Evolutionary conservation across 495 filamentous ascomycete species (phyloP), one percentile per base, ranked within the genome.

Genomic region (Penicillium simplicissimum): DNA sequence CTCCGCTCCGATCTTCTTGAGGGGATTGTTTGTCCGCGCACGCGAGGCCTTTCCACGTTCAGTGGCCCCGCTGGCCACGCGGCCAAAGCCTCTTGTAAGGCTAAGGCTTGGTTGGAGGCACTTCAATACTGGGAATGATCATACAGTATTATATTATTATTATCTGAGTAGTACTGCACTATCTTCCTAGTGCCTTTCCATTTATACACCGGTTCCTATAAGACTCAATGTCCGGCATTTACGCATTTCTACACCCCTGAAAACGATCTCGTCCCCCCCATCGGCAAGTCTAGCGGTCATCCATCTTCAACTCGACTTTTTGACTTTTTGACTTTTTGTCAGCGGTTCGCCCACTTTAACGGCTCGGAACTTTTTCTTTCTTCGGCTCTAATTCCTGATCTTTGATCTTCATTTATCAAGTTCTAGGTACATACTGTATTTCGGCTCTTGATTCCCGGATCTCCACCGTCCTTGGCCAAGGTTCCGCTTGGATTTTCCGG

Each of bases 31-130:
- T 14, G 31, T 11, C 14, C 42, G 14, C 40, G 40, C 63, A 65
- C 63, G 63, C 63, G 63, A 61, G 55, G 13, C 43, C 19, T 59
- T 65, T 61, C 63, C 63, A 59, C 55, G 63, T 65, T 65, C 42
- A 52, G 55, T 28, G 25, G 47, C 57, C 51, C 52, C 56, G 51
- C 34, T n/a, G 51, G 61, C 61, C 56, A 58, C 61, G 61, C 56
- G 61, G 61, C 61, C 61, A 9, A 15, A 23, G 28, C 2, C 28
- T 31, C 28, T 31, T n/a, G n/a, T n/a, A n/a, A n/a, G n/a, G n/a
- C 2, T 31, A 31, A 31, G 25, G n/a, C 23, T 34, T 45, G n/a
- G 15, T 43, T 40, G 23, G 25, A 43, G 6, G 19, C 23, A 47
- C 31, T 40, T 3, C 31, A 31, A 38, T 14, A 28, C 13, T 37